A percentile compares a stretch with the other conserved stretches of the same genome.
phyloP scores from a whole-genome alignment of 768 basidiomycete species.

The Pholiota conissans region DNA sequence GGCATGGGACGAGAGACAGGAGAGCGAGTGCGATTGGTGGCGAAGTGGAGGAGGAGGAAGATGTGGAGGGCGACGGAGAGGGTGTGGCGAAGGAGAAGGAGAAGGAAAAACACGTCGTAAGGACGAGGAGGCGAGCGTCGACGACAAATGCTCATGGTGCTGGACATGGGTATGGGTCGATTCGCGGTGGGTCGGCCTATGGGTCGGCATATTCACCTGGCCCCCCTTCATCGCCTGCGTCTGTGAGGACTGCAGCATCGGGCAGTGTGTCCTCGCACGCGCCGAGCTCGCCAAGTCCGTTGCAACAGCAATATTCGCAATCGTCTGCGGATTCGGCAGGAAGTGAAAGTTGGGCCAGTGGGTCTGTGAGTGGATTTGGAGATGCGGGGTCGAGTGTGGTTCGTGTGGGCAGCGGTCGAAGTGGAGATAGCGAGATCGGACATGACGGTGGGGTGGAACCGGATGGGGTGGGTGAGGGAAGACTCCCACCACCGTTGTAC shows the following conservation, averaged over 20 bases:
- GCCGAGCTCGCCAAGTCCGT: slow-evolving; percentile 61
- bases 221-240: slow-evolving; percentile 56
- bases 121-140: not conserved
- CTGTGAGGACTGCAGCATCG: slow-evolving; percentile 54
- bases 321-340: slow-evolving; percentile 15
- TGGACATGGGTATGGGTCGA: not conserved
- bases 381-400: not conserved
- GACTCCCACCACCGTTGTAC: slow-evolving; percentile 25
- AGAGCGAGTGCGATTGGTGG: no score
- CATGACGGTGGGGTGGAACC: no score
- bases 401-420: not conserved
- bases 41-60: slow-evolving; percentile 9
- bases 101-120: no score
- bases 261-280: slow-evolving; percentile 48
- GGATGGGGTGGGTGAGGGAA: not conserved
- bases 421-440: not conserved
- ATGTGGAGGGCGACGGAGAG: not conserved
- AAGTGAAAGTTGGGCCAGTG: no score
- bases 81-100: not conserved
- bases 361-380: no score
- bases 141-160: not conserved
- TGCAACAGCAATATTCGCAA: slow-evolving; percentile 62
- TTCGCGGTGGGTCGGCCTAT: slow-evolving; percentile 17
- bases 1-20: no score
- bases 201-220: no score